Evolutionary conservation across 2,329 filamentous ascomycete species (phyloP).

Genomic region (Talaromyces pinophilus): DNA sequence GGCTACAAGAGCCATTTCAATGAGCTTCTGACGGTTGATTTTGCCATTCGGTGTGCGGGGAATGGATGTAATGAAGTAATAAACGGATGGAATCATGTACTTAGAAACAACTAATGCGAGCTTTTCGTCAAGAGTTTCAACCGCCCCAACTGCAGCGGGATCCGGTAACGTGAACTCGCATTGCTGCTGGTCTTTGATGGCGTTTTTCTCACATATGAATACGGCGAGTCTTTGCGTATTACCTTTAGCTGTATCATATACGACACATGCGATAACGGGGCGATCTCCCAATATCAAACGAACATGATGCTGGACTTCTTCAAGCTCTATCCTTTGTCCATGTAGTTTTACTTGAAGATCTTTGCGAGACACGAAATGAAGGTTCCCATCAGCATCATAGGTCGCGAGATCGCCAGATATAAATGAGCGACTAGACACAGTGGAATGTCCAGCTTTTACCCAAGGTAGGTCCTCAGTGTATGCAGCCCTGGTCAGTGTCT

Average conservation of each 20-base stretch:
- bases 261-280: background rate
- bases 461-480: constrained; percentile 43
- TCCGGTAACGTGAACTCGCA: background rate
- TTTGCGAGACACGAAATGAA: constrained; percentile 36
- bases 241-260: background rate
- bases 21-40: constrained; percentile 8
- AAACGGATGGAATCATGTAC: constrained; percentile 16
- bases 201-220: background rate
- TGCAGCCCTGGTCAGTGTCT: constrained; percentile 35
- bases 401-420: constrained; percentile 30
- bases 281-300: background rate
- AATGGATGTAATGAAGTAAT: background rate
- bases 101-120: background rate
- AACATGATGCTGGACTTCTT: constrained; percentile 33
- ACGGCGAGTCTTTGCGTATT: background rate
- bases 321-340: constrained; percentile 47
- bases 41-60: constrained; percentile 11
- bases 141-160: background rate
- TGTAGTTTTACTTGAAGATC: constrained; percentile 45
- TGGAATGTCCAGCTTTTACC: constrained; percentile 26
- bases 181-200: background rate
- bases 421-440: background rate
- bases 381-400: constrained; percentile 42
- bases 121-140: background rate
- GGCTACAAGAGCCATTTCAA: background rate